A percentile compares a stretch with the other conserved stretches of the same genome.
Conservation (phyloP, 129 eudicot genomes). For the Ambrosia trifida region DNA sequence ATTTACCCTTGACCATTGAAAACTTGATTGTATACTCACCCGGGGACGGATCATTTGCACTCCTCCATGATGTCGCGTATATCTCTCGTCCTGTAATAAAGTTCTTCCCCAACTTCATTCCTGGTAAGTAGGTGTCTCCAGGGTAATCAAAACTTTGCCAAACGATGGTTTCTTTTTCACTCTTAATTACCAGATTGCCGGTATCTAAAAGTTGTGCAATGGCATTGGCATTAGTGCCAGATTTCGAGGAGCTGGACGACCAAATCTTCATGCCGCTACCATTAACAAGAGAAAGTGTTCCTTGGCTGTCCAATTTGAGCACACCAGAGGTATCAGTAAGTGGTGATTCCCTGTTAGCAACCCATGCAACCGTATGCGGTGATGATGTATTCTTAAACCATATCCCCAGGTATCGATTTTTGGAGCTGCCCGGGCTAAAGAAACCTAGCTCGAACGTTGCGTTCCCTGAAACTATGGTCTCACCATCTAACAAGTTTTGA, state of each 20-base stretch:
- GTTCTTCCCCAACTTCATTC: constrained; percentile 24
- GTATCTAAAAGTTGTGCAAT: constrained; percentile 37
- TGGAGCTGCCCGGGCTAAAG: constrained; percentile 39
- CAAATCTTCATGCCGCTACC: constrained; percentile 21
- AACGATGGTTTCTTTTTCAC: not conserved
- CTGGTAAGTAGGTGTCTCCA: constrained; percentile 20
- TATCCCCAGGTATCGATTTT: constrained; percentile 29
- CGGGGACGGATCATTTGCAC: constrained; percentile 28
- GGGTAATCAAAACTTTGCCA: constrained; percentile 30
- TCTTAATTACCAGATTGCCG: constrained; percentile 27
- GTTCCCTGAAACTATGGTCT: constrained; percentile 14
- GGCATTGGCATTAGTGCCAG: no score
- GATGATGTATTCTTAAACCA: constrained; percentile 22
- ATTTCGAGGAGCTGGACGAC: constrained; percentile 34
- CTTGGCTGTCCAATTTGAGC: constrained; percentile 23
- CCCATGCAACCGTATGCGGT: constrained; percentile 22
- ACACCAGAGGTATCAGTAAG: constrained; percentile 5
- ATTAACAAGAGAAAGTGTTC: constrained; percentile 17
- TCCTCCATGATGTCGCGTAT: constrained; percentile 21
- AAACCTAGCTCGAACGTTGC: constrained; percentile 37
- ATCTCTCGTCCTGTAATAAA: constrained; percentile 25
- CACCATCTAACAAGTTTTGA: constrained; percentile 3
- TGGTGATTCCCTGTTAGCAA: constrained; percentile 31
- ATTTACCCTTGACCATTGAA: constrained; percentile 10
- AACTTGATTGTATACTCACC: constrained; percentile 23